Conservation (phyloP, 1,284 basidiomycete genomes). For the Ceratobasidium sp. region DNA sequence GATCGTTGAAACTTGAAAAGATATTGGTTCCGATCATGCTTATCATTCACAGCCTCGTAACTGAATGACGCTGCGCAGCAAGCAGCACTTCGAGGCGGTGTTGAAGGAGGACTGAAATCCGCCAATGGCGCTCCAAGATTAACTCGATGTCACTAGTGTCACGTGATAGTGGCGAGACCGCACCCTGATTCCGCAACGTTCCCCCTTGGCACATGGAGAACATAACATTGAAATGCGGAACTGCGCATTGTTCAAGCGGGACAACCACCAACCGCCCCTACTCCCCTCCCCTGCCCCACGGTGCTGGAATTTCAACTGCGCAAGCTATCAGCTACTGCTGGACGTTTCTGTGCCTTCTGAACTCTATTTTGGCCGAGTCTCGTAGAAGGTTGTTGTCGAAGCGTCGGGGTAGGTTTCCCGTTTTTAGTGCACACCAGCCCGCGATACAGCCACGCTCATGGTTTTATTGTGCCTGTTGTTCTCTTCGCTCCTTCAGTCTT, state of each 20-base stretch:
- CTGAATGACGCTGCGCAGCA: background rate
- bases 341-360: too few species aligned
- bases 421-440: too few species aligned
- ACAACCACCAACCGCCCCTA: background rate
- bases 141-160: background rate
- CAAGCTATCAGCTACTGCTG: too few species aligned
- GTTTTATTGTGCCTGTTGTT: too few species aligned
- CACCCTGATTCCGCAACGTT: constrained; percentile 2
- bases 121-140: background rate
- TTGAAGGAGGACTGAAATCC: background rate
- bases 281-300: background rate
- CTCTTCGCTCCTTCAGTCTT: too few species aligned
- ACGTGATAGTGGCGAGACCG: background rate
- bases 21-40: too few species aligned
- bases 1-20: background rate
- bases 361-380: too few species aligned
- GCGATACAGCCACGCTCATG: too few species aligned
- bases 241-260: background rate
- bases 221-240: background rate
- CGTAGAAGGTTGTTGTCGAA: too few species aligned
- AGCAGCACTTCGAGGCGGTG: background rate
- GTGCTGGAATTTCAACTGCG: too few species aligned
- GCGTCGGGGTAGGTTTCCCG: too few species aligned
- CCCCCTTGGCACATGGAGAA: constrained; percentile 23
- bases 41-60: constrained; percentile 1